phyloP scores from a whole-genome alignment of 345 rosid genomes.

The Heritiera fomes region DNA sequence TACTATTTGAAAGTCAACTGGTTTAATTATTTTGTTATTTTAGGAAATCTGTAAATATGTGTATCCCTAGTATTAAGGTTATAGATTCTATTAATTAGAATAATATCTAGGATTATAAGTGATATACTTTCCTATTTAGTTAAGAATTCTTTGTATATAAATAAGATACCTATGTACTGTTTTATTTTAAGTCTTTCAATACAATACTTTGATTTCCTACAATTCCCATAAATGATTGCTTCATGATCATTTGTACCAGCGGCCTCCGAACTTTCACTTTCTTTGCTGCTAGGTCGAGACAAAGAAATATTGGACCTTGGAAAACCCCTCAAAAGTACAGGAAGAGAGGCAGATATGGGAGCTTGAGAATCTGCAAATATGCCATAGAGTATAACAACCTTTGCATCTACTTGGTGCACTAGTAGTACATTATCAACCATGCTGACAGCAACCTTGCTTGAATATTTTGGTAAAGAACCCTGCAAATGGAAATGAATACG shows the following conservation, averaged over 20 bases:
- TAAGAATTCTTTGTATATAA: no score
- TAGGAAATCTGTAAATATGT: no score
- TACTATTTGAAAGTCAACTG: no score
- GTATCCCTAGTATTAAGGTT: no score
- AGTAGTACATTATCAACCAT: slow-evolving; percentile 88
- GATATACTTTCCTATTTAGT: no score
- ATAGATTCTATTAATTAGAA: no score
- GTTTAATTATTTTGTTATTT: no score
- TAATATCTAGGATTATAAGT: no score
- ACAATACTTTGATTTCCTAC: no score
- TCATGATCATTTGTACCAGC: slow-evolving; percentile 43
- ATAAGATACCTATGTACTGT: no score
- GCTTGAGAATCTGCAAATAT: slow-evolving; percentile 83
- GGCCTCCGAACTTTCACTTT: slow-evolving; percentile 51
- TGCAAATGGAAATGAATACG: slow-evolving; percentile 25
- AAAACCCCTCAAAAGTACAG: slow-evolving; percentile 71
- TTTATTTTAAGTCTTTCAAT: no score
- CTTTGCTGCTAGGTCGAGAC: slow-evolving; percentile 47
- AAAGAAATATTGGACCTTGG: slow-evolving; percentile 49
- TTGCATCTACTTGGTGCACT: slow-evolving; percentile 95
- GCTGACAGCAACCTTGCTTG: slow-evolving; percentile 75
- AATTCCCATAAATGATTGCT: slow-evolving; percentile 66
- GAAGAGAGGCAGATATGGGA: slow-evolving; percentile 95
- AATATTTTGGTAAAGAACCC: slow-evolving; percentile 96
- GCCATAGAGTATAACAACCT: slow-evolving; percentile 86